Conservation (phyloP, 805 yeast genomes). For the Zygoascus tannicola region DNA sequence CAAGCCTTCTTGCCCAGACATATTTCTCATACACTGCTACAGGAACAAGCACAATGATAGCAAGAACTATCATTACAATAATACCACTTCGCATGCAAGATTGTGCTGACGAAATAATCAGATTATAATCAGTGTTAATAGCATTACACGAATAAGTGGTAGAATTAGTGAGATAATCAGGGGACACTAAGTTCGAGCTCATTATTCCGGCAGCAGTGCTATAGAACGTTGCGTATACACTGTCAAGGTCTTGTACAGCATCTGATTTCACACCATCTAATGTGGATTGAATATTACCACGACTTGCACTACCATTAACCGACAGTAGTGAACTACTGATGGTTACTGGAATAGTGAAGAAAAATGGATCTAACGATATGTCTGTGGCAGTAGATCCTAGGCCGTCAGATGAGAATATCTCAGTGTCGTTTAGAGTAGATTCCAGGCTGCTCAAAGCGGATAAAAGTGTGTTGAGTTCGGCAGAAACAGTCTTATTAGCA, state of each 20-base stretch:
- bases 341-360: neutral
- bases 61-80: constrained; percentile 5
- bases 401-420: constrained; percentile 4
- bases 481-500: constrained; percentile 6
- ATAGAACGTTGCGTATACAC: neutral
- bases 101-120: neutral
- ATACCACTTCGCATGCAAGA: constrained; percentile 2
- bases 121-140: neutral
- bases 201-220: neutral
- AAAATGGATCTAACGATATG: neutral
- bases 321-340: neutral
- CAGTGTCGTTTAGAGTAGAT: neutral
- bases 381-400: constrained; percentile 2
- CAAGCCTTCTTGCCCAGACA: constrained; percentile 7
- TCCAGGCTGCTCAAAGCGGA: constrained; percentile 7
- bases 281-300: neutral
- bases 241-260: constrained; percentile 4
- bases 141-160: neutral
- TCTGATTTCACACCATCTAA: constrained; percentile 1
- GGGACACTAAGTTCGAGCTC: neutral
- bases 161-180: no score
- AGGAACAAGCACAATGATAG: constrained; percentile 4
- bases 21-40: constrained; percentile 8
- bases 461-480: constrained; percentile 6
- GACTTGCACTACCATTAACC: neutral